Evolutionary conservation across 441 rosid species (phyloP), one percentile per base, ranked within the genome.

Genomic region (Erysimum pusillum): DNA sequence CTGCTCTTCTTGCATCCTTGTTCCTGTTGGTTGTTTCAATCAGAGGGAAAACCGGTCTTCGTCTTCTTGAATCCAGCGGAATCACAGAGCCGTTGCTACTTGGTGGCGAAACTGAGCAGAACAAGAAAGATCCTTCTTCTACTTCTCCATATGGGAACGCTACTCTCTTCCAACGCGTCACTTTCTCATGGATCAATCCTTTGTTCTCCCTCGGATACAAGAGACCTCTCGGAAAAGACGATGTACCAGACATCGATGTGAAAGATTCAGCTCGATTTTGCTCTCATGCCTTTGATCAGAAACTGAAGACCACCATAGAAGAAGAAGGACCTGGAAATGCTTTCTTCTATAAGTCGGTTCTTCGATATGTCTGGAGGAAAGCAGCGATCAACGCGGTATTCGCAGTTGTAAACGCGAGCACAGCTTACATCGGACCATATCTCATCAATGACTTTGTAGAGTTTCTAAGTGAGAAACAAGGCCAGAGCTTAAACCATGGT

Each of bases 141-240:
- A 86, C 77, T 39, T 87, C 95, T 67, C 89, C 76, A 4, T 95
- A 91, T 65, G 96, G 93, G 34, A 89, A 85, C 34, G 93, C 99
- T 36, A 89, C 86, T 25, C 81, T 95, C 76, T 77, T 83, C 75
- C 98, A 95, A 82, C 90, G 89, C 39, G 70, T 96, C 53, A 90
- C 97, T 49, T 96, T 96, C 80, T 91, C 98, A 42, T 96, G 99
- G 99, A 91, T 96, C 58, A 93, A 86, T 63, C 92, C 97, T 4
- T 72, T 93, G 74, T 93, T 96, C 80, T 83, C 91, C 15, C 77
- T 82, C 8, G 99, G 99, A 18, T 63, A 83, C 78, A 93, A 88
- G 87, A 91, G 85, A 79, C 86, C 97, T 52, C 92, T 96, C 3
- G 92, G 80, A 11, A 86, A 84, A 75, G 87, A 89, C 13, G 97